Percentiles rank a stretch among this genome's conserved stretches.
These are phyloP conservation scores for Aspergillus calidoustus DNA, from an alignment of 2,329 filamentous ascomycete genomes.

Conservation along the genomic window DNA sequence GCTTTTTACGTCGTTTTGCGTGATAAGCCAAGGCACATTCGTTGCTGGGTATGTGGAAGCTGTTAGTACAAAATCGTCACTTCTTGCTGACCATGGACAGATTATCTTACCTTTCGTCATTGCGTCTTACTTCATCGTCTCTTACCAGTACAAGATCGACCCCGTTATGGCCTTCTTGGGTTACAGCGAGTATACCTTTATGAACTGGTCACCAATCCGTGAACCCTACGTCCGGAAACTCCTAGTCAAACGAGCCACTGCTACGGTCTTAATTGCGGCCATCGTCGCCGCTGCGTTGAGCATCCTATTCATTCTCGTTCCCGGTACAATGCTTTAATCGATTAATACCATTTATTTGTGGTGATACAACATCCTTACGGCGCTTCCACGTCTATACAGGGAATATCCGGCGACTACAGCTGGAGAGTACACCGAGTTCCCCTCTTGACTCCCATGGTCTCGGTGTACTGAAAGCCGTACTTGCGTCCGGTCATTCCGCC, in stretches of 20 bases:
- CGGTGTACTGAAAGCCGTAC: background rate
- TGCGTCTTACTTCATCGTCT: conserved; percentile 84
- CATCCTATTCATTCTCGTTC: conserved; percentile 91
- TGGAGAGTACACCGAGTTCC: background rate
- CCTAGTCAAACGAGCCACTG: conserved; percentile 78
- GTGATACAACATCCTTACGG: background rate
- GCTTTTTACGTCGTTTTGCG: conserved; percentile 93
- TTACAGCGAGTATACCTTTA: conserved; percentile 94
- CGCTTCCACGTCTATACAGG: background rate
- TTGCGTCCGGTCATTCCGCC: background rate
- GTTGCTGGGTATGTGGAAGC: conserved; percentile 77
- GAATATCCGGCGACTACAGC: background rate
- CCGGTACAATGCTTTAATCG: conserved; percentile 64
- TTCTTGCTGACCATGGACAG: conserved; percentile 45
- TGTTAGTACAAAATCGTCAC: conserved; percentile 9
- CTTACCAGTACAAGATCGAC: conserved; percentile 95
- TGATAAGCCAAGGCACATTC: conserved; percentile 71
- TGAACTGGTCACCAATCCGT: conserved; percentile 84
- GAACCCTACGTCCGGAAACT: conserved; percentile 91
- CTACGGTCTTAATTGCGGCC: conserved; percentile 76
- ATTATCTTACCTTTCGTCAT: conserved; percentile 88
- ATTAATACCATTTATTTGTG: background rate
- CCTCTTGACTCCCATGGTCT: background rate
- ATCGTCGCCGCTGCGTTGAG: conserved; percentile 81
- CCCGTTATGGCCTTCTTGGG: conserved; percentile 87